Base-by-base conservation (phyloP, 2,329 filamentous ascomycete genomes). In the Colletotrichum acutatum region DNA sequence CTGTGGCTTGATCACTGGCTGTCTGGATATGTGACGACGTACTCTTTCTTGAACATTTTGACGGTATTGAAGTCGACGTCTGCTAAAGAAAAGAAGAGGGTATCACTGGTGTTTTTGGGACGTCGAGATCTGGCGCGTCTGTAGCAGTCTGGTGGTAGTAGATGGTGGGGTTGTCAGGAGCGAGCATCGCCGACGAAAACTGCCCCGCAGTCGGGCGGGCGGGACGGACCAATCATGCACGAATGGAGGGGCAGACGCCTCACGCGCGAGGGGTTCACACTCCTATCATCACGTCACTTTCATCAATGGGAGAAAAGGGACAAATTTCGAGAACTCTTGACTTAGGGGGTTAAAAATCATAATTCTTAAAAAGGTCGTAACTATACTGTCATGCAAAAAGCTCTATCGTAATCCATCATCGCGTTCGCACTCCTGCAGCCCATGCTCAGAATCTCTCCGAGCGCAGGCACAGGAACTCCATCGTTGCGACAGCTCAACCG, bases 1-100 rank as follows among this genome's bases (percentile, higher is more conserved):
- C 53, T 14, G 37, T 42, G 37, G 16, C 28, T 49, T 9, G 1
- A 4, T 16, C 32, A 7, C 11, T 28, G 30, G 14, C 5, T 22
- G 26, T 49, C 26, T 19, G 46, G 22, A 63, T 11, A 6, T 22
- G 8, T 12, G 49, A 30, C 42, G n/a, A 32, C 89, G 80, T 84
- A 97, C 95, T 97, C 94, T 88, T 97, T 97, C 82, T 97, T 97
- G 83, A 97, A 97, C 95, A 97, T 97, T 75, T 80, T 90, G 84
- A 66, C 76, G 76, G 75, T 62, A 46, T 56, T 34, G 66, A 52
- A 56, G 26, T 24, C 49, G 60, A 63, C 19, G 28, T 58, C 26
- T 26, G 42, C 22, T 60, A 54, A 24, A 32, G 7, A 22, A 49
- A 9, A 49, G 37, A 22, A n/a, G 24, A 4, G 53, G 46, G 63